Base-by-base conservation (phyloP, 2,329 filamentous ascomycete species). In the Aspergillus jensenii region DNA sequence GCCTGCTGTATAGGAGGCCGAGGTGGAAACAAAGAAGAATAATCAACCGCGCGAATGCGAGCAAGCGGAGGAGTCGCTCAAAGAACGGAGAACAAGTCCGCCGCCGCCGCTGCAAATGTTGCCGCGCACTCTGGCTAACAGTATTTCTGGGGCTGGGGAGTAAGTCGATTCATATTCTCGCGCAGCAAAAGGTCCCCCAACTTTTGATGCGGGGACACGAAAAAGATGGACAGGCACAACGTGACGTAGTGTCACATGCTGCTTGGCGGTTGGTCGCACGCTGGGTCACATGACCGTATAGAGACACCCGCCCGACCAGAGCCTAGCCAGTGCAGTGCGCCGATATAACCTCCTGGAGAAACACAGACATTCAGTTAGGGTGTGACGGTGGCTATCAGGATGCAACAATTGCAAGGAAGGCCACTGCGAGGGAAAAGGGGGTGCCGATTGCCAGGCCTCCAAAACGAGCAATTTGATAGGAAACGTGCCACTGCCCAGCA, bases 201-300 rank as follows among this genome's bases (percentile, higher is more conserved):
- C 31, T 39, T 50, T 51, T 23, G 21, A 55, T 58, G 56, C 56
- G 56, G 56, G 56, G 56, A 51, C 44, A 56, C 46, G 41, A 56
- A 56, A 59, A 56, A 25, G 48, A 52, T 44, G 23, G 45, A 45
- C 31, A 51, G 58, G 54, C 15, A 49, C 51, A 57, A 60, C 54
- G 54, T 60, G 58, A 60, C 58, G 58, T 60, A 60, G 54, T 57
- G 41, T 60, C 58, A 60, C 58, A 60, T 60, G 58, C 46, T 21
- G 23, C 14, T 17, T 39, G 45, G 23, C 23, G 44, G 37, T 27
- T 37, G 25, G 17, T 55, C n/a, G 25, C 37, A 27, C n/a, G 7
- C 15, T 8, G 25, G n/a, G 44, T 60, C 58, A 60, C 58, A 51
- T 57, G 51, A 58, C 51, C n/a, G 2, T 3, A 17, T 11, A 17